A percentile compares a stretch with the other conserved stretches of the same genome.
Evolutionary conservation across 768 basidiomycete genomes (phyloP).

Genomic region (Lyophyllum atratum): DNA sequence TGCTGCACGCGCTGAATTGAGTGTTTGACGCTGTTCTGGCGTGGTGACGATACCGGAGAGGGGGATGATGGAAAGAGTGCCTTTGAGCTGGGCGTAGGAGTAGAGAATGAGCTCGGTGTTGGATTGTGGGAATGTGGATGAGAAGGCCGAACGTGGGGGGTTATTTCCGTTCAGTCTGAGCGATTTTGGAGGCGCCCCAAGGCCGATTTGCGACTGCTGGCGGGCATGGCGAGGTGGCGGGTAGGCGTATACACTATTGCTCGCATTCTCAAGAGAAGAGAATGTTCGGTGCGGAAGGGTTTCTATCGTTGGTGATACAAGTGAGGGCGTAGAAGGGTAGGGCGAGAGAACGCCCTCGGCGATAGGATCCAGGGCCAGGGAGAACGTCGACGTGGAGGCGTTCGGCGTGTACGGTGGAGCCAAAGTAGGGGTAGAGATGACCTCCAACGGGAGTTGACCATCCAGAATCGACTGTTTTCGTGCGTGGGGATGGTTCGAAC

Average conservation of each 20-base stretch:
- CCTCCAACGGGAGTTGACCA: slow-evolving; percentile 39
- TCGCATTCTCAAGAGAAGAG: slow-evolving; percentile 17
- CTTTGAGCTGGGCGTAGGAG: slow-evolving; percentile 80
- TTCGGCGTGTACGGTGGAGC: slow-evolving; percentile 34
- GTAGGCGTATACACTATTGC: slow-evolving; percentile 35
- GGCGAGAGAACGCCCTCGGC: slow-evolving; percentile 36
- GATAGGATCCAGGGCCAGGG: slow-evolving; percentile 50
- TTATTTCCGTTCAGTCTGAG: slow-evolving; percentile 16
- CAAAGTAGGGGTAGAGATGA: slow-evolving; percentile 30
- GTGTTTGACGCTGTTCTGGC: slow-evolving; percentile 44
- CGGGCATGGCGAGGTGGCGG: slow-evolving; percentile 32
- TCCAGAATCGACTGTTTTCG: slow-evolving; percentile 72
- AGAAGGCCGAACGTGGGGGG: slow-evolving; percentile 40
- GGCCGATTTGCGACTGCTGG: slow-evolving; percentile 41
- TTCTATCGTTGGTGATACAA: slow-evolving; percentile 39
- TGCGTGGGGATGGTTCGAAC: slow-evolving; percentile 73
- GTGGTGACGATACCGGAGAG: slow-evolving; percentile 36
- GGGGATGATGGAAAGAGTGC: slow-evolving; percentile 62
- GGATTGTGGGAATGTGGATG: slow-evolving; percentile 45
- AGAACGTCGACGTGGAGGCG: slow-evolving; percentile 50
- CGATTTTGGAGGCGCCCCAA: slow-evolving; percentile 46
- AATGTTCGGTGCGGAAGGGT: slow-evolving; percentile 28
- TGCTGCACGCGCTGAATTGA: slow-evolving; percentile 49
- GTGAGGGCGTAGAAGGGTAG: slow-evolving; percentile 36
- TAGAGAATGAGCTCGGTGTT: slow-evolving; percentile 77